Percentiles rank a stretch among this genome's conserved stretches.
Conservation (phyloP, 257 asterid genomes). For the Plantago ovata region DNA sequence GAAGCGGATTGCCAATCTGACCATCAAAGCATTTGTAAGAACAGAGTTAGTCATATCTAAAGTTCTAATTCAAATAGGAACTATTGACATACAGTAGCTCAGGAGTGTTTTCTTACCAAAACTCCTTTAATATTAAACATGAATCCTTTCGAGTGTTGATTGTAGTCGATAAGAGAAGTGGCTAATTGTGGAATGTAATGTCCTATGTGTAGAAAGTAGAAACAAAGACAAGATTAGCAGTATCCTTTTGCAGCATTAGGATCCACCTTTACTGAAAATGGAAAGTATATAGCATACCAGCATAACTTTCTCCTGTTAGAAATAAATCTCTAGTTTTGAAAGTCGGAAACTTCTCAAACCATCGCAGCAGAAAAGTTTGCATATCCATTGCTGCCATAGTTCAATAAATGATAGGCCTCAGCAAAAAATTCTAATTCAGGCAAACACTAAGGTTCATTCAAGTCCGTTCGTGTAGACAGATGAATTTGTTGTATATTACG, state of each 20-base stretch:
- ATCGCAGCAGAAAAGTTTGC: constrained; percentile 67
- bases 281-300: constrained; percentile 43
- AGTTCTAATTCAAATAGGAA: neutral
- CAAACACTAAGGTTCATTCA: neutral
- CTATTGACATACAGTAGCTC: neutral
- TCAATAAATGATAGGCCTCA: constrained; percentile 14
- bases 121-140: constrained; percentile 92
- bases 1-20: constrained; percentile 97
- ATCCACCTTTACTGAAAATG: neutral
- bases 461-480: too few species aligned
- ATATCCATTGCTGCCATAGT: constrained; percentile 72
- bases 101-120: constrained; percentile 48
- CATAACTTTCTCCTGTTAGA: constrained; percentile 98
- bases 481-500: too few species aligned
- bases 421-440: constrained; percentile 15
- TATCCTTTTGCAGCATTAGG: neutral
- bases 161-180: constrained; percentile 70
- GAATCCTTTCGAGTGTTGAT: constrained; percentile 46
- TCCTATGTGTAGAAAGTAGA: constrained; percentile 35
- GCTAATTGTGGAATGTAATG: constrained; percentile 95
- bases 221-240: too few species aligned
- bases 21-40: constrained; percentile 3
- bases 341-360: constrained; percentile 82
- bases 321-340: constrained; percentile 64
- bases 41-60: neutral